Percentiles rank a stretch among this genome's conserved stretches.
phyloP scores from a whole-genome alignment of 805 yeast genomes.

The Jamesozyma hellenica region DNA sequence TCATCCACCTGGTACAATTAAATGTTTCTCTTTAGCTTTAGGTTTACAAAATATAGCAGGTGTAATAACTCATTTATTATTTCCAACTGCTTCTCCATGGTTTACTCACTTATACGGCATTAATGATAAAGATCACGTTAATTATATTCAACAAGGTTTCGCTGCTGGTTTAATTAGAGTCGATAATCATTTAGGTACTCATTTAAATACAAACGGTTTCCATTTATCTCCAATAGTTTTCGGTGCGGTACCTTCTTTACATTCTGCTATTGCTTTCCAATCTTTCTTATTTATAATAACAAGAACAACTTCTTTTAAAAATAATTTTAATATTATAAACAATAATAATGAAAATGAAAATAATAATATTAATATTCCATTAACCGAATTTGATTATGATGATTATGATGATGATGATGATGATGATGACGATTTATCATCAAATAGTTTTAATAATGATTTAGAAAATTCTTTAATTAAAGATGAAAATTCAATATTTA shows the following conservation, averaged over 20 bases:
- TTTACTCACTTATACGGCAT: constrained; percentile 54
- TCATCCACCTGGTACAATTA: constrained; percentile 55
- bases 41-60: constrained; percentile 55
- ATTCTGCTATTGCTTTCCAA: constrained; percentile 55
- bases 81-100: constrained; percentile 74
- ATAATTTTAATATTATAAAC: no score
- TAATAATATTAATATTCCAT: not conserved
- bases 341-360: no score
- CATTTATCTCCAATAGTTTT: constrained; percentile 61
- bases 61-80: constrained; percentile 46
- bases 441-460: not conserved
- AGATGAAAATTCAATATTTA: constrained; percentile 1
- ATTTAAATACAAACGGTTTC: constrained; percentile 50
- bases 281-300: constrained; percentile 36
- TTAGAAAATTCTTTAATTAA: no score
- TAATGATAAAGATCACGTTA: constrained; percentile 37
- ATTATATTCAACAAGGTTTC: constrained; percentile 55
- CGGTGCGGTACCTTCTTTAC: constrained; percentile 55
- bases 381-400: not conserved
- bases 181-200: constrained; percentile 54
- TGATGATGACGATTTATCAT: not conserved
- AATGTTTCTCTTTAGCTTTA: constrained; percentile 42
- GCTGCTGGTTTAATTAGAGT: constrained; percentile 63
- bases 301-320: constrained; percentile 12
- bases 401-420: not conserved